Conservation (phyloP, 2,329 filamentous ascomycete species). For the Diaporthe velutina region DNA sequence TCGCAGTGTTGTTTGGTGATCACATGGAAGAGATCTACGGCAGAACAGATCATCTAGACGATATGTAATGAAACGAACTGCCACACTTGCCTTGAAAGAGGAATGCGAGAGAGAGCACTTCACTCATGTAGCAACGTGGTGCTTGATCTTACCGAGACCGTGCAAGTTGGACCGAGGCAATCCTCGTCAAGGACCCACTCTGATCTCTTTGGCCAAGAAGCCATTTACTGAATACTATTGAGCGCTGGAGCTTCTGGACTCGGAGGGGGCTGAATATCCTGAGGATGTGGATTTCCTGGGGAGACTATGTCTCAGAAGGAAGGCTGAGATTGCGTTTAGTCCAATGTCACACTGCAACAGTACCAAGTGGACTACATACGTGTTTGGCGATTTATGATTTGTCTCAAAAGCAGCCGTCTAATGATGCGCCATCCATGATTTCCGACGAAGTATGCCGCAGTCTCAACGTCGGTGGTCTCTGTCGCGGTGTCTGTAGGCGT, state of each 20-base stretch:
- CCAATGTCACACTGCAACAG: background rate
- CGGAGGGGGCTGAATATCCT: background rate
- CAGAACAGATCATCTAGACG: background rate
- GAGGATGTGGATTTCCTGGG: background rate
- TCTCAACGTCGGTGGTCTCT: constrained; percentile 36
- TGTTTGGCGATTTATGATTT: constrained; percentile 20
- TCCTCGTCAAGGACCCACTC: background rate
- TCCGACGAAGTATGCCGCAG: background rate
- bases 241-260: background rate
- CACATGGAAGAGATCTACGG: background rate
- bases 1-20: background rate
- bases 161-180: background rate
- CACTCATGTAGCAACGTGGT: background rate
- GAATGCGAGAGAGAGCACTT: background rate
- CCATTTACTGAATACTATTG: background rate
- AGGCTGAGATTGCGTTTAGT: constrained; percentile 28
- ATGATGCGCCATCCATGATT: background rate
- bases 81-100: background rate
- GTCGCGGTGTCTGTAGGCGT: constrained; percentile 30
- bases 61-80: background rate
- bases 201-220: background rate
- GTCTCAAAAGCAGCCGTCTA: background rate
- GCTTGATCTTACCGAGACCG: background rate
- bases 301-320: background rate
- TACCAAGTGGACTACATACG: constrained; percentile 31